These are phyloP conservation scores for Xylaria sp. DNA, from an alignment of 2,329 filamentous ascomycete genomes.

Conservation along the genomic window DNA sequence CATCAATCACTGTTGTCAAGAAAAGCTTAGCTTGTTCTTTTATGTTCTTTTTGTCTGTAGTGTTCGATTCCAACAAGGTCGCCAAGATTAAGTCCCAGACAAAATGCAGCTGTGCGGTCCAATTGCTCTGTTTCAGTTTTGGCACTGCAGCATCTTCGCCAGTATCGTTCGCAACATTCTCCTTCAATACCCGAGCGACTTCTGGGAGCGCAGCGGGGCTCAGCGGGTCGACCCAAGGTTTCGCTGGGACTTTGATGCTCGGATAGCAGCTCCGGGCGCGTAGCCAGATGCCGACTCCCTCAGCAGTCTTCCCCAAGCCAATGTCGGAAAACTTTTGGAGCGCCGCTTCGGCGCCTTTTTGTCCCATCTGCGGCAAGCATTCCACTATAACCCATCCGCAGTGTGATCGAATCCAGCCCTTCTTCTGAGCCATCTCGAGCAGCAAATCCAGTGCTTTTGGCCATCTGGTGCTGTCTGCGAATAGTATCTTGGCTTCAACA, in stretches of 20 bases:
- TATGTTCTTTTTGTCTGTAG: conserved; percentile 47
- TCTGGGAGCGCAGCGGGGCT: conserved; percentile 72
- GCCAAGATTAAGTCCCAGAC: conserved; percentile 85
- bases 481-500: conserved; percentile 79
- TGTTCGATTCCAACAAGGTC: conserved; percentile 55
- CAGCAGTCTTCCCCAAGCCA: conserved; percentile 80
- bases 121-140: conserved; percentile 73
- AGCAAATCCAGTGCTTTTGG: conserved; percentile 75
- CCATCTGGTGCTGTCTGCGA: conserved; percentile 70
- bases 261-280: conserved; percentile 72
- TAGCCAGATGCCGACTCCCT: conserved; percentile 91
- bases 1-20: conserved; percentile 88
- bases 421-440: conserved; percentile 78
- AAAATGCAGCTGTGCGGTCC: conserved; percentile 84
- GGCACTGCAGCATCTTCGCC: conserved; percentile 56
- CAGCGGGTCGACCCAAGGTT: conserved; percentile 83
- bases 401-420: conserved; percentile 89
- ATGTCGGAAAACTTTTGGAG: conserved; percentile 70
- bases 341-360: conserved; percentile 68
- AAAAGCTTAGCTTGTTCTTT: conserved; percentile 74
- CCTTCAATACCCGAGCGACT: conserved; percentile 82
- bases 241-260: conserved; percentile 69
- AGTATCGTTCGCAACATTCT: conserved; percentile 67
- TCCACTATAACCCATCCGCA: conserved; percentile 85
- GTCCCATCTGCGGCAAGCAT: conserved; percentile 70